These are phyloP conservation scores for Paramecium biaurelia DNA, from an alignment of 73 alveolate species.

Conservation along the genomic window DNA sequence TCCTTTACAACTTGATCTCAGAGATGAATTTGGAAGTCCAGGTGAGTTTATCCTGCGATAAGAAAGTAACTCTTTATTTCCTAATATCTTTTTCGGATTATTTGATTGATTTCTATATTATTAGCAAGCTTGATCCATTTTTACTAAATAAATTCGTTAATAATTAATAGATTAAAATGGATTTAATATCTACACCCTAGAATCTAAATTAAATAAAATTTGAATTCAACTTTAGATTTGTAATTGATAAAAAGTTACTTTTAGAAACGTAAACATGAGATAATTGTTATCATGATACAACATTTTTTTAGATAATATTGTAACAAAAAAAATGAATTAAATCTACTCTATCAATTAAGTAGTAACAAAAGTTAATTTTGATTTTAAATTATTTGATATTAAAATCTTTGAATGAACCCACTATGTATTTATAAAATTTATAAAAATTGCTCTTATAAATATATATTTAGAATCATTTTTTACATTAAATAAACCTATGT, in stretches of 20 bases:
- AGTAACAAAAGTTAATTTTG: too few species aligned
- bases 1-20: not conserved
- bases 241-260: too few species aligned
- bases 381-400: too few species aligned
- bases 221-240: too few species aligned
- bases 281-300: too few species aligned
- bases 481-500: not conserved
- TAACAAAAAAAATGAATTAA: too few species aligned
- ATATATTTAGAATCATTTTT: not conserved
- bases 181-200: not conserved
- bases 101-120: not conserved
- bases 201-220: not conserved
- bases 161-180: not conserved
- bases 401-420: not conserved
- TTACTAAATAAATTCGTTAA: not conserved
- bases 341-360: too few species aligned
- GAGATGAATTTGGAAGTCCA: conserved; percentile 15
- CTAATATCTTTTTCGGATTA: not conserved
- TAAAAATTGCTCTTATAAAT: not conserved
- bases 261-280: too few species aligned
- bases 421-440: not conserved
- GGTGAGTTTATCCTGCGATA: conserved; percentile 2
- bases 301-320: too few species aligned
- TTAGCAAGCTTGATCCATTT: not conserved
- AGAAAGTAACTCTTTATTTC: not conserved